Evolutionary conservation across 495 filamentous ascomycete genomes (phyloP).

Genomic region (Neurospora intermedia): DNA sequence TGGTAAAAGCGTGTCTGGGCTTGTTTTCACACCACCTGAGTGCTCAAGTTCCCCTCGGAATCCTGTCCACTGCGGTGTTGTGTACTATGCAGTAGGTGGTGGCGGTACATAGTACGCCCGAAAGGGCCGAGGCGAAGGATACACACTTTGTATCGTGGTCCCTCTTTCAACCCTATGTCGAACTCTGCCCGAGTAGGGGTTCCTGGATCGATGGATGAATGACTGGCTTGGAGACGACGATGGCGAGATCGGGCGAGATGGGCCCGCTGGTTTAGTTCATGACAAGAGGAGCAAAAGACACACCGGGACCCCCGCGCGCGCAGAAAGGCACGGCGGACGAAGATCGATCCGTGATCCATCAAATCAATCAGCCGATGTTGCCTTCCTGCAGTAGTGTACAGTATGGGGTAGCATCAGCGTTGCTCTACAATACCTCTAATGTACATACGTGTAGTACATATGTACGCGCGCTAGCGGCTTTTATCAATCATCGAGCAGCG

Average conservation of each 20-base stretch:
- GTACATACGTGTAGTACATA: no score
- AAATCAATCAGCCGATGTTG: neutral
- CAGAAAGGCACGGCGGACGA: neutral
- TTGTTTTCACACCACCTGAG: no score
- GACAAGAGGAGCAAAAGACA: neutral
- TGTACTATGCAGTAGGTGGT: neutral
- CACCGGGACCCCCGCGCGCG: neutral
- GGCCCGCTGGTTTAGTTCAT: neutral
- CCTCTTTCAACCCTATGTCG: neutral
- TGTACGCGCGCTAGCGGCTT: neutral
- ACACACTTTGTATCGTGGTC: neutral
- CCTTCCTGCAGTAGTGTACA: neutral
- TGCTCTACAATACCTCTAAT: neutral
- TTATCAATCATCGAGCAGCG: neutral
- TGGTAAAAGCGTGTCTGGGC: no score
- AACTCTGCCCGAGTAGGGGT: neutral
- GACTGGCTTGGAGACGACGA: neutral
- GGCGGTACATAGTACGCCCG: neutral
- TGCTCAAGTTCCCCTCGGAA: neutral
- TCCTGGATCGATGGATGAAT: neutral
- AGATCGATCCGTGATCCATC: neutral
- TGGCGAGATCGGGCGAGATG: neutral
- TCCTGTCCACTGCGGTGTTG: neutral
- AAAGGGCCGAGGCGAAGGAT: neutral
- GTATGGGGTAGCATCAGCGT: neutral